Evolutionary conservation across 192 early-diverging fungal genomes (phyloP).

Genomic region (Coemansia sp.): DNA sequence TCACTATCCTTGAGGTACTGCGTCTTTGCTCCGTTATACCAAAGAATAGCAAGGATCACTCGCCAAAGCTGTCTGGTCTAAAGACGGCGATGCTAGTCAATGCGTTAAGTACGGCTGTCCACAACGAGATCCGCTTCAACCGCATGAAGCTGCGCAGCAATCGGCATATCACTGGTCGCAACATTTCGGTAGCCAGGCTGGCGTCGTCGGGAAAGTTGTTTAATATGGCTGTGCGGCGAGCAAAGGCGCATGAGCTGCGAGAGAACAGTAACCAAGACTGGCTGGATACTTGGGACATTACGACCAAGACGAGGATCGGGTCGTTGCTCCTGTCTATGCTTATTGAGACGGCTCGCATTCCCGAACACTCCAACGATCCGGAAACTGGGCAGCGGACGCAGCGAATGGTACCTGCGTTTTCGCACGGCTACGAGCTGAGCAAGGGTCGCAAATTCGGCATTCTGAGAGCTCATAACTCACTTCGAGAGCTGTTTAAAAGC

Average conservation of each 20-base stretch:
- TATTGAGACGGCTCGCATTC: conserved; percentile 72
- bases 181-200: conserved; percentile 67
- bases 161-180: conserved; percentile 57
- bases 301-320: conserved; percentile 62
- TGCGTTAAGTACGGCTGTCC: conserved; percentile 73
- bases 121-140: conserved; percentile 80
- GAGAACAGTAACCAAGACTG: conserved; percentile 60
- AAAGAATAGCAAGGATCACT: conserved; percentile 33
- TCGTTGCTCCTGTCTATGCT: conserved; percentile 63
- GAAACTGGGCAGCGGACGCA: conserved; percentile 60
- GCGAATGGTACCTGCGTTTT: conserved; percentile 76
- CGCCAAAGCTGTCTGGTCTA: conserved; percentile 40
- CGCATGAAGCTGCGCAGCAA: conserved; percentile 73
- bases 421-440: conserved; percentile 65
- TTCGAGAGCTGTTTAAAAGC: conserved; percentile 69
- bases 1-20: conserved; percentile 82
- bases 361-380: conserved; percentile 61
- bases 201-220: conserved; percentile 79
- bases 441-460: conserved; percentile 74
- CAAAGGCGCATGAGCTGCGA: conserved; percentile 62
- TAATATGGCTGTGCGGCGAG: conserved; percentile 76
- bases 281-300: conserved; percentile 70
- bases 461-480: conserved; percentile 66
- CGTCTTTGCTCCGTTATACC: conserved; percentile 62
- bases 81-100: conserved; percentile 53